Conservation (phyloP, 2,329 filamentous ascomycete genomes). For the Cercospora berteroae region DNA sequence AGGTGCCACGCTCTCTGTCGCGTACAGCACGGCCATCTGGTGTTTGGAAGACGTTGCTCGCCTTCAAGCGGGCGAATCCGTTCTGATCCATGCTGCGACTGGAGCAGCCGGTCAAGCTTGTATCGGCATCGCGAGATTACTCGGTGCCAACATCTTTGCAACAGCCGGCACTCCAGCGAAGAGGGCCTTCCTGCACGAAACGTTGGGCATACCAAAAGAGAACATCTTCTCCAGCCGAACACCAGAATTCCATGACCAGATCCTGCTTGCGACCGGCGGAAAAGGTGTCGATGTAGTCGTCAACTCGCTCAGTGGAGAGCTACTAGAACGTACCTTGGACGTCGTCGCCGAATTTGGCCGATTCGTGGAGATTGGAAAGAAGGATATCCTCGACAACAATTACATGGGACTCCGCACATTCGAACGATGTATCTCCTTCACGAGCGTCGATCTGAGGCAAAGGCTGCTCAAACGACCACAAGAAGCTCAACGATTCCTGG, state of each 20-base stretch:
- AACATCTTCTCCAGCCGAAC: slow-evolving; percentile 37
- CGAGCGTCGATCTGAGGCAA: slow-evolving; percentile 1
- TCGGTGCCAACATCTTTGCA: slow-evolving; percentile 31
- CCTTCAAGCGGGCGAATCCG: slow-evolving; percentile 35
- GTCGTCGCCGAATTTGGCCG: slow-evolving; percentile 34
- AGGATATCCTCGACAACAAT: slow-evolving; percentile 20
- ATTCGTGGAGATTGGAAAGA: slow-evolving; percentile 34
- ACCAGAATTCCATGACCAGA: slow-evolving; percentile 26
- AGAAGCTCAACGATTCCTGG: background rate
- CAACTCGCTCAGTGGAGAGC: slow-evolving; percentile 31
- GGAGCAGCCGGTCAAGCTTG: slow-evolving; percentile 34
- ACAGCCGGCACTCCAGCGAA: slow-evolving; percentile 29
- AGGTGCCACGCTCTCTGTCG: slow-evolving; percentile 9
- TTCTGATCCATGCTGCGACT: slow-evolving; percentile 37
- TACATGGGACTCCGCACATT: slow-evolving; percentile 11
- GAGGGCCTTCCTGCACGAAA: slow-evolving; percentile 22
- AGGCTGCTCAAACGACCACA: background rate
- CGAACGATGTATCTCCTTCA: background rate
- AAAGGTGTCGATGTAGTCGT: slow-evolving; percentile 38
- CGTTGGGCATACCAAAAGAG: slow-evolving; percentile 29
- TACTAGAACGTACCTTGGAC: slow-evolving; percentile 31
- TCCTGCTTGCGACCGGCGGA: background rate
- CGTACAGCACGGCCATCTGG: slow-evolving; percentile 30
- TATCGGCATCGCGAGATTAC: slow-evolving; percentile 26
- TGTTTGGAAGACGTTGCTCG: slow-evolving; percentile 32